Conservation (phyloP, 2,329 filamentous ascomycete genomes). For the Cephalotrichum gorgonifer region DNA sequence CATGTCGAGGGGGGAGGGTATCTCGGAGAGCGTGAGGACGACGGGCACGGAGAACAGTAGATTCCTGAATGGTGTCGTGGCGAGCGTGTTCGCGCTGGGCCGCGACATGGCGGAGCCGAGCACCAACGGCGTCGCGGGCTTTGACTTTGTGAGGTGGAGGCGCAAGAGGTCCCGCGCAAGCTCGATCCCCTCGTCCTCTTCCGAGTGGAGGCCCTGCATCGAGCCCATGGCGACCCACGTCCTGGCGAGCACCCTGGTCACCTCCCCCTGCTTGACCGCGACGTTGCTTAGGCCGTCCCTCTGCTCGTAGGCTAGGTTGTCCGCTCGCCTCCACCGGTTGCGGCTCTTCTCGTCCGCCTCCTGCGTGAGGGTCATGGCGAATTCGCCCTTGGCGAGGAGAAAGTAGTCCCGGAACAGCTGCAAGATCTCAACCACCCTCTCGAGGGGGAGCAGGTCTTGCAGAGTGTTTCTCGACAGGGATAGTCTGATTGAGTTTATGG, state of each 20-base stretch:
- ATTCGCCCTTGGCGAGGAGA: constrained; percentile 79
- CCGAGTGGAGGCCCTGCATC: constrained; percentile 56
- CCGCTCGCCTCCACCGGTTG: constrained; percentile 58
- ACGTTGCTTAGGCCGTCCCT: constrained; percentile 37
- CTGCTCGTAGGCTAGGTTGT: constrained; percentile 47
- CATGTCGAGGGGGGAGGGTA: constrained; percentile 73
- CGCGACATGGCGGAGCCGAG: constrained; percentile 20
- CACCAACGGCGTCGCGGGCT: constrained; percentile 25
- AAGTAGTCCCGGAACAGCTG: constrained; percentile 78
- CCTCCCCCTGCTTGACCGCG: constrained; percentile 77
- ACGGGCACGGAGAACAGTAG: constrained; percentile 72
- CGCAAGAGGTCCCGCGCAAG: constrained; percentile 68
- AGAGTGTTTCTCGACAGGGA: constrained; percentile 77
- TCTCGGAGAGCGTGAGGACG: constrained; percentile 56
- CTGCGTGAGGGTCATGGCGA: constrained; percentile 74
- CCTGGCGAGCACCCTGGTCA: constrained; percentile 63
- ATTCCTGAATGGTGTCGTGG: constrained; percentile 59
- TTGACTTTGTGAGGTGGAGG: constrained; percentile 49
- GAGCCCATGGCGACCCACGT: constrained; percentile 75
- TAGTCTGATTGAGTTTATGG: constrained; percentile 65
- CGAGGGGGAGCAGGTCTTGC: constrained; percentile 69
- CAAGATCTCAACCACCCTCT: constrained; percentile 66
- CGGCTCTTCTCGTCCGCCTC: constrained; percentile 74
- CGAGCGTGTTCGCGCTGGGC: constrained; percentile 23
- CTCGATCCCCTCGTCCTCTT: constrained; percentile 77